phyloP scores from a whole-genome alignment of 73 alveolate genomes.

The Tetrahymena borealis region DNA sequence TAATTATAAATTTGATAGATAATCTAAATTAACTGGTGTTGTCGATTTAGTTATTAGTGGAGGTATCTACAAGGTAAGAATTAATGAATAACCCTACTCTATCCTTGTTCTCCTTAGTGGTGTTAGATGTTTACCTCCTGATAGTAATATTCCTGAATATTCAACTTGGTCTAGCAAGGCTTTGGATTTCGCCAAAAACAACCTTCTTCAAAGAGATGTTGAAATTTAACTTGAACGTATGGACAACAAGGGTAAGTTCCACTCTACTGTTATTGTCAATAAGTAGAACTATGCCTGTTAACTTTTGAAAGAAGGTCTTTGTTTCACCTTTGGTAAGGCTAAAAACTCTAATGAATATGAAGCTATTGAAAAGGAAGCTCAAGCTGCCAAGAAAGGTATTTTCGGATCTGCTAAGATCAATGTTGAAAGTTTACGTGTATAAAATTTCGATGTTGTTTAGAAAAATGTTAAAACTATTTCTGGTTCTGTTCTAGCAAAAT shows the following conservation, averaged over 20 bases:
- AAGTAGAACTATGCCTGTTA: constrained; percentile 59
- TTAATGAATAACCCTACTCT: constrained; percentile 68
- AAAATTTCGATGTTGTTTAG: constrained; percentile 44
- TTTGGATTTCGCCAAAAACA: constrained; percentile 71
- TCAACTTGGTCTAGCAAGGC: constrained; percentile 72
- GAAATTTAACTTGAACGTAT: constrained; percentile 67
- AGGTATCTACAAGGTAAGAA: constrained; percentile 71
- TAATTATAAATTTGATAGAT: neutral
- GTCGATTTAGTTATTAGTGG: constrained; percentile 89
- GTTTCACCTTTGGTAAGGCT: constrained; percentile 39
- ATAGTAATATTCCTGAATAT: constrained; percentile 78
- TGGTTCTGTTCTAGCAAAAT: neutral
- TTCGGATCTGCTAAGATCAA: constrained; percentile 30
- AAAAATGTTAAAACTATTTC: constrained; percentile 22
- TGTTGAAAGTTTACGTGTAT: constrained; percentile 7
- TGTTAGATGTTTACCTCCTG: constrained; percentile 74
- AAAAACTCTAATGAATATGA: constrained; percentile 5
- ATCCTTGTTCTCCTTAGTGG: constrained; percentile 78
- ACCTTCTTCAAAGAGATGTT: constrained; percentile 82
- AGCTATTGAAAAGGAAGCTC: constrained; percentile 30
- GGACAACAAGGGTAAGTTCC: constrained; percentile 87
- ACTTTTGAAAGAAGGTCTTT: constrained; percentile 76
- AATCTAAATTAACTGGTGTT: constrained; percentile 63
- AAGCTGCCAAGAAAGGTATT: constrained; percentile 25
- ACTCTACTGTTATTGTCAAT: constrained; percentile 67